Conservation (phyloP, 2,329 filamentous ascomycete genomes). For the Colletotrichum melonis region DNA sequence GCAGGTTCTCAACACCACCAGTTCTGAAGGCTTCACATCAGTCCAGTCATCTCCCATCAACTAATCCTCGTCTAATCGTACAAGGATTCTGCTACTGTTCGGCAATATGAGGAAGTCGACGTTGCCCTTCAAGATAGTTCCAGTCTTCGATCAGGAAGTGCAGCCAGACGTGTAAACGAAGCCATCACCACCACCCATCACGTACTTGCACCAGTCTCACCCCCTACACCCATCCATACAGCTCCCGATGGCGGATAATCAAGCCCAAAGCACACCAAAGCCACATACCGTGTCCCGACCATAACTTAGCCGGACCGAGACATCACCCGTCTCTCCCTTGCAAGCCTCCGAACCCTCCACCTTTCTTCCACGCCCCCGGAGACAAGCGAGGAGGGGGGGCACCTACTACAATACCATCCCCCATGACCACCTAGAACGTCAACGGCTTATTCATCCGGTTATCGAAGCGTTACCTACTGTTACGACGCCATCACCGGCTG, state of each 20-base stretch:
- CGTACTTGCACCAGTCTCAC: background rate
- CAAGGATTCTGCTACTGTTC: too few relatives aligned
- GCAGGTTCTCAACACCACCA: background rate
- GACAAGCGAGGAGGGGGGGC: background rate
- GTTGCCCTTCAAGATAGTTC: background rate
- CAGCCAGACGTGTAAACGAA: background rate
- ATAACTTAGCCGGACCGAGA: background rate
- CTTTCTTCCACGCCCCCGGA: background rate
- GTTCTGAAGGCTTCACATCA: background rate
- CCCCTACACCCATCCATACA: background rate
- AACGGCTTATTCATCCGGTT: conserved; percentile 11
- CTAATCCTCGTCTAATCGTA: background rate
- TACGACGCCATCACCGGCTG: background rate
- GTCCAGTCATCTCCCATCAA: background rate
- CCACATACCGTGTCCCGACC: background rate
- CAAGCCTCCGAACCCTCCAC: background rate
- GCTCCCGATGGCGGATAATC: background rate
- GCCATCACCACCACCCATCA: conserved; percentile 8
- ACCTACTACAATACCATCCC: background rate
- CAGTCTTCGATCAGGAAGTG: background rate
- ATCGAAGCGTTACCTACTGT: background rate
- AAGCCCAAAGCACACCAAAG: background rate
- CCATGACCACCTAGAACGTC: conserved; percentile 7
- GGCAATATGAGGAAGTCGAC: background rate
- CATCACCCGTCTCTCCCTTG: background rate